Evolutionary conservation across 2,329 filamentous ascomycete genomes (phyloP).

Genomic region (Orbilia brochopaga): DNA sequence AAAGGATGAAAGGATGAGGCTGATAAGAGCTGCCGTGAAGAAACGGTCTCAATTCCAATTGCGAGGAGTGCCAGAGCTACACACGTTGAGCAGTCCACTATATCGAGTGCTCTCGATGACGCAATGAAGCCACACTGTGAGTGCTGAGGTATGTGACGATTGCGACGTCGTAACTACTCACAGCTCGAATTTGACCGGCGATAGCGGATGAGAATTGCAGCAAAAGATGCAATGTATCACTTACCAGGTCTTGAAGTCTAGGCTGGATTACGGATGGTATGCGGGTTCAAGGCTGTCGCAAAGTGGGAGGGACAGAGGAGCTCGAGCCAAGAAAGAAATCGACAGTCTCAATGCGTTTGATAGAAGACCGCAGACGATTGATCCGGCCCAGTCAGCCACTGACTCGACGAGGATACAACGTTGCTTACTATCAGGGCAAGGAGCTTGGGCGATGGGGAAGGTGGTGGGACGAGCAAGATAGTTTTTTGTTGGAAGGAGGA

Average conservation of each 20-base stretch:
- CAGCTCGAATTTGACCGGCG: background rate
- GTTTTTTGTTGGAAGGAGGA: background rate
- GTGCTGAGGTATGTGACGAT: too few relatives aligned
- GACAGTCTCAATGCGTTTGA: background rate
- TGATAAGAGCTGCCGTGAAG: too few relatives aligned
- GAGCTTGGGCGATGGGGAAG: background rate
- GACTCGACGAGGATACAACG: background rate
- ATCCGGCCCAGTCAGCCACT: background rate
- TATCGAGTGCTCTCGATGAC: too few relatives aligned
- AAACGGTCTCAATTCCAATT: too few relatives aligned
- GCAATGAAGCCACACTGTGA: too few relatives aligned
- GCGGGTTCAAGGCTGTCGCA: too few relatives aligned
- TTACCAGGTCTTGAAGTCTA: background rate
- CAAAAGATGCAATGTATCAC: background rate
- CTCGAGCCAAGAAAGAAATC: background rate
- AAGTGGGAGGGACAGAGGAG: background rate
- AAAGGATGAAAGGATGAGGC: too few relatives aligned
- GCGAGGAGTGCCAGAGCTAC: too few relatives aligned
- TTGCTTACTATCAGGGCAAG: background rate
- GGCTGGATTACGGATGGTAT: too few relatives aligned
- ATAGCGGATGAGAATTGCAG: background rate
- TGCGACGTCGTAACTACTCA: too few relatives aligned
- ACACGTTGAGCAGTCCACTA: too few relatives aligned
- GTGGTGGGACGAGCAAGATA: background rate
- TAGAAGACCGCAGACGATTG: background rate